Percentiles rank a stretch among this genome's conserved stretches.
Conservation (phyloP, 2,329 filamentous ascomycete species). For the Septoria petroselini region DNA sequence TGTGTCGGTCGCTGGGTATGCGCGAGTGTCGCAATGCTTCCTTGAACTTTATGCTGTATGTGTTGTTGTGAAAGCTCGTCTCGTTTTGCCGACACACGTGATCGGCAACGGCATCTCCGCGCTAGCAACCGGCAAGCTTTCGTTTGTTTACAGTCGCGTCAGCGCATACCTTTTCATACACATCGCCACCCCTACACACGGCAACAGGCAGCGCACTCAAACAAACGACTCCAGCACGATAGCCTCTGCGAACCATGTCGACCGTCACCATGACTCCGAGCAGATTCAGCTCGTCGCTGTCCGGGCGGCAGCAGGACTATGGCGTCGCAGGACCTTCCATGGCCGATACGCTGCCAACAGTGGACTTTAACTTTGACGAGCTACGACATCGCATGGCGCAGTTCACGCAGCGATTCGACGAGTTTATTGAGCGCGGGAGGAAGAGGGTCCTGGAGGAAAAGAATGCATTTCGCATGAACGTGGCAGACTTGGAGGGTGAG, state of each 20-base stretch:
- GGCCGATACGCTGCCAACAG: slow-evolving; percentile 75
- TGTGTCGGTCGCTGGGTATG: not conserved
- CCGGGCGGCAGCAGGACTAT: slow-evolving; percentile 58
- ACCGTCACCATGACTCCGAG: slow-evolving; percentile 44
- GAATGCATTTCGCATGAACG: slow-evolving; percentile 86
- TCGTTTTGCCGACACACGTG: too few relatives aligned
- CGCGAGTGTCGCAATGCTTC: not conserved
- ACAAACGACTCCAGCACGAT: not conserved
- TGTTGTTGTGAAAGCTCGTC: not conserved
- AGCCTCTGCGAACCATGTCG: slow-evolving; percentile 28
- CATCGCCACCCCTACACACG: slow-evolving; percentile 4
- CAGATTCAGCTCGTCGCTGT: slow-evolving; percentile 67
- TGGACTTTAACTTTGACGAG: slow-evolving; percentile 95
- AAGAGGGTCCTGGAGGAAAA: slow-evolving; percentile 88
- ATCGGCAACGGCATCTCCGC: not conserved
- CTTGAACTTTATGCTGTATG: not conserved
- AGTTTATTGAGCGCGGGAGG: slow-evolving; percentile 86
- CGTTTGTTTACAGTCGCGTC: slow-evolving; percentile 13
- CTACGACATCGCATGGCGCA: slow-evolving; percentile 91
- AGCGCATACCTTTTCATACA: not conserved
- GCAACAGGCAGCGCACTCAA: slow-evolving; percentile 9
- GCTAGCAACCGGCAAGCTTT: slow-evolving; percentile 8
- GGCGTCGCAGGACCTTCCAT: slow-evolving; percentile 60
- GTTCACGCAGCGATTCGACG: slow-evolving; percentile 86
- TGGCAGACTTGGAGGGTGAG: slow-evolving; percentile 85